Conservation (phyloP, 192 early-diverging fungal genomes). For the Thoreauomyces humboldtii region DNA sequence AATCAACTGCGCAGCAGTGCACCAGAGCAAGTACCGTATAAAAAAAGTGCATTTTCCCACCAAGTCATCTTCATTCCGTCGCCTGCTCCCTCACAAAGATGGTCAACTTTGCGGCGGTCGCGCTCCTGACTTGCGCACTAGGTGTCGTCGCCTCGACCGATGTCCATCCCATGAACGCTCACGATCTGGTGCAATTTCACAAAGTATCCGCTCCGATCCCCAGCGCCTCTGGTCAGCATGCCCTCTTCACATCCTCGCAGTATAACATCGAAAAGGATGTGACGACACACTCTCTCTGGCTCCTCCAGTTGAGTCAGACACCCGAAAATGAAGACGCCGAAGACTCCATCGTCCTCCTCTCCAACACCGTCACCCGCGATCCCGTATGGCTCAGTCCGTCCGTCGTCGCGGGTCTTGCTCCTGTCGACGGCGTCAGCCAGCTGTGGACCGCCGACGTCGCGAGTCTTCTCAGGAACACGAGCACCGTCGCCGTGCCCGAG, state of each 20-base stretch:
- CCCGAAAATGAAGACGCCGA: conserved; percentile 40
- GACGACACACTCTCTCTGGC: conserved; percentile 15
- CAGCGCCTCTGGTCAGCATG: conserved; percentile 48
- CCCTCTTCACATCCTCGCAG: conserved; percentile 59
- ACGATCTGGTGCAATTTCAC: conserved; percentile 63
- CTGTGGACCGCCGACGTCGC: conserved; percentile 40
- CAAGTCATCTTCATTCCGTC: too few relatives aligned
- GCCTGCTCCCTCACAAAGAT: too few relatives aligned
- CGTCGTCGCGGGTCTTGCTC: conserved; percentile 44
- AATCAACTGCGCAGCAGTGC: too few relatives aligned
- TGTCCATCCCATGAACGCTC: too few relatives aligned
- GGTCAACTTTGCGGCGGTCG: too few relatives aligned
- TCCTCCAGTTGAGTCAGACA: conserved; percentile 56
- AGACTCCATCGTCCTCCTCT: conserved; percentile 44
- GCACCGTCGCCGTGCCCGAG: conserved; percentile 6
- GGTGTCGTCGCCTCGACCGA: too few relatives aligned
- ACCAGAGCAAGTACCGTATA: too few relatives aligned
- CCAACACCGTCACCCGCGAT: conserved; percentile 40
- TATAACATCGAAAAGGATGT: conserved; percentile 49
- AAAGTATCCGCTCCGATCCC: conserved; percentile 51
- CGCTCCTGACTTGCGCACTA: too few relatives aligned
- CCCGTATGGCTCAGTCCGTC: conserved; percentile 43
- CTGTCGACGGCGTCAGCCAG: neutral
- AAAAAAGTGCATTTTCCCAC: too few relatives aligned
- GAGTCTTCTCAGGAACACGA: conserved; percentile 30